Evolutionary conservation across 768 basidiomycete genomes (phyloP).

Genomic region (Pulveroboletus frians): DNA sequence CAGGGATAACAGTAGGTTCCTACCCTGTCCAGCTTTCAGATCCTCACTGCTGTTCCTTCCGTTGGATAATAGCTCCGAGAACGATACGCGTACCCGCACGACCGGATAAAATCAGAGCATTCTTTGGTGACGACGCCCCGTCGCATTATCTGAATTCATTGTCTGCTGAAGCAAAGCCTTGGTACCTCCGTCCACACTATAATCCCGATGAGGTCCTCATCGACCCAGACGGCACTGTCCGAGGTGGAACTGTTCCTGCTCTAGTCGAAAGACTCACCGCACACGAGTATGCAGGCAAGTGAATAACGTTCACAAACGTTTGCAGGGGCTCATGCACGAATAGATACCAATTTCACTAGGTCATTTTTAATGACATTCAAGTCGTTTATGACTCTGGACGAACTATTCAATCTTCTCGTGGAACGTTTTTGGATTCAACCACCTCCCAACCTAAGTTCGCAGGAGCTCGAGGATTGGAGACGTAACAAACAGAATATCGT

Average conservation of each 20-base stretch:
- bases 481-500: slow-evolving; percentile 54
- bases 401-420: slow-evolving; percentile 51
- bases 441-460: slow-evolving; percentile 39
- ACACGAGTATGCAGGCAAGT: slow-evolving; percentile 56
- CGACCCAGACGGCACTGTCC: slow-evolving; percentile 56
- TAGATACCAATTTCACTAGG: slow-evolving; percentile 51
- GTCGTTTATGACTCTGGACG: slow-evolving; percentile 53
- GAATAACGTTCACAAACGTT: background rate
- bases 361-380: slow-evolving; percentile 70
- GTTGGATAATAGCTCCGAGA: slow-evolving; percentile 11
- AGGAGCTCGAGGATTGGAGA: slow-evolving; percentile 51
- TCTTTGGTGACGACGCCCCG: slow-evolving; percentile 51
- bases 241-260: slow-evolving; percentile 56
- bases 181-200: slow-evolving; percentile 57
- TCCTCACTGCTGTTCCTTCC: background rate
- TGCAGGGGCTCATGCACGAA: slow-evolving; percentile 2
- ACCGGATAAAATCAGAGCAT: slow-evolving; percentile 41
- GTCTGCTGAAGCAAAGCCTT: slow-evolving; percentile 44
- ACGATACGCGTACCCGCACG: slow-evolving; percentile 17
- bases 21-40: background rate
- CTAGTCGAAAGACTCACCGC: slow-evolving; percentile 63
- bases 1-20: slow-evolving; percentile 17
- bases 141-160: slow-evolving; percentile 36
- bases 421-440: slow-evolving; percentile 53
- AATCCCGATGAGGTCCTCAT: slow-evolving; percentile 53